These are phyloP conservation scores for Cutaneotrichosporon sp. DNA, from an alignment of 1,284 basidiomycete genomes.

Conservation along the genomic window DNA sequence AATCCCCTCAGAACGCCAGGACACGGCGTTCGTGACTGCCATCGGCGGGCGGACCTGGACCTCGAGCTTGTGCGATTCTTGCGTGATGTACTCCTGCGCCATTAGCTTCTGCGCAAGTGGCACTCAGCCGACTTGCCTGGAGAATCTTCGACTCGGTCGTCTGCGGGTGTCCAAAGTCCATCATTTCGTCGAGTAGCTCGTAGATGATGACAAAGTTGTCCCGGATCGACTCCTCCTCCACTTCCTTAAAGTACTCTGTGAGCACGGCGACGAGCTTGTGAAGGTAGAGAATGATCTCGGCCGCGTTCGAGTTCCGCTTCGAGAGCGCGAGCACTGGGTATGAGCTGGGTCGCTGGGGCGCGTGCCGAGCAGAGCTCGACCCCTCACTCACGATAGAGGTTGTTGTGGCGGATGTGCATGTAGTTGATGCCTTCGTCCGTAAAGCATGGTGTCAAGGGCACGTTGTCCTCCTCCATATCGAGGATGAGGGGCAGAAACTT, in stretches of 20 bases:
- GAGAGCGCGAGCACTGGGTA: slow-evolving; percentile 85
- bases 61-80: slow-evolving; percentile 97
- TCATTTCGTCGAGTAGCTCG: slow-evolving; percentile 98
- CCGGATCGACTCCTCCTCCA: slow-evolving; percentile 97
- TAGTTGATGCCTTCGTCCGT: slow-evolving; percentile 91
- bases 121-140: slow-evolving; percentile 52
- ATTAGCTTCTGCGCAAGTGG: slow-evolving; percentile 62
- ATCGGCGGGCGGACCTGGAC: slow-evolving; percentile 93
- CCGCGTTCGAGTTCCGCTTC: slow-evolving; percentile 92
- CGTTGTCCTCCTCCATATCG: slow-evolving; percentile 96
- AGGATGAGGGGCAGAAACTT: slow-evolving; percentile 90
- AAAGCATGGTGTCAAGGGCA: slow-evolving; percentile 92
- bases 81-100: slow-evolving; percentile 87
- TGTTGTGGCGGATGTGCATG: slow-evolving; percentile 97
- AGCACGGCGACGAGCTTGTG: slow-evolving; percentile 75
- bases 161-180: slow-evolving; percentile 99
- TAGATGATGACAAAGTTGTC: slow-evolving; percentile 99
- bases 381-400: slow-evolving; percentile 78
- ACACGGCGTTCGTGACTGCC: slow-evolving; percentile 97
- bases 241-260: slow-evolving; percentile 97
- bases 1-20: slow-evolving; percentile 97
- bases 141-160: slow-evolving; percentile 99
- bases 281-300: slow-evolving; percentile 94
- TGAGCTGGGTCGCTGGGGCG: neutral
- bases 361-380: neutral